These are phyloP conservation scores for Bipolaris gigantea DNA, from an alignment of 2,329 filamentous ascomycete species.

Conservation along the genomic window DNA sequence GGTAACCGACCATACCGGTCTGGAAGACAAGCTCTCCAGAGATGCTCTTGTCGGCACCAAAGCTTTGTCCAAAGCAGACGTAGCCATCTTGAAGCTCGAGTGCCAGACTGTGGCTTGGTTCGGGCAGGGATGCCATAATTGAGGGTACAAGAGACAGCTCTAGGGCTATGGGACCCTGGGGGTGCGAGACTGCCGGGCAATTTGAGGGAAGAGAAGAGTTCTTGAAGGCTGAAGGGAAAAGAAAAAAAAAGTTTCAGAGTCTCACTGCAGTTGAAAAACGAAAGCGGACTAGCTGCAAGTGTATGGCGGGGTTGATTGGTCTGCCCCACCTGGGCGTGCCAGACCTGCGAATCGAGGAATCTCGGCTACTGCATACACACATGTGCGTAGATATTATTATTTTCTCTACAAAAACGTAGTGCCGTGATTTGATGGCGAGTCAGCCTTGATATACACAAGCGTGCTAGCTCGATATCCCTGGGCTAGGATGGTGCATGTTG, in stretches of 20 bases:
- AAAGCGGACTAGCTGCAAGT: slow-evolving; percentile 10
- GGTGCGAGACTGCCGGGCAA: slow-evolving; percentile 39
- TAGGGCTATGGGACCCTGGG: slow-evolving; percentile 37
- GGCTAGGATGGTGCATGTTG: too few relatives aligned
- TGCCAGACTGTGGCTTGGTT: slow-evolving; percentile 65
- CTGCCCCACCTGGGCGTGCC: slow-evolving; percentile 9
- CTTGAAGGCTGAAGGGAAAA: slow-evolving; percentile 9
- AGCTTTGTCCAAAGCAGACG: slow-evolving; percentile 92
- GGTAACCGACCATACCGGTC: slow-evolving; percentile 99
- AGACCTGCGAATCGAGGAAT: background rate
- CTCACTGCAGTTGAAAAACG: slow-evolving; percentile 9
- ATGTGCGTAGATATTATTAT: background rate
- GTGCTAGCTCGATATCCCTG: too few relatives aligned
- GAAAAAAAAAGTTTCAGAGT: slow-evolving; percentile 22
- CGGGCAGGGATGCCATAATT: slow-evolving; percentile 37
- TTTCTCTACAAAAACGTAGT: too few relatives aligned
- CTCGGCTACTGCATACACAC: background rate
- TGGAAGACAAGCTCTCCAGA: slow-evolving; percentile 98
- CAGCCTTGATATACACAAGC: too few relatives aligned
- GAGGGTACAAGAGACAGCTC: slow-evolving; percentile 35
- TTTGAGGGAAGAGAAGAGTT: slow-evolving; percentile 27
- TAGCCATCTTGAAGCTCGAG: slow-evolving; percentile 93
- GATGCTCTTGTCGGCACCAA: slow-evolving; percentile 91
- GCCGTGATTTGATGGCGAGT: too few relatives aligned
- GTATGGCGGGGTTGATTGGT: slow-evolving; percentile 20